phyloP scores from a whole-genome alignment of 306 rosid genomes.

The Alnus rubra region DNA sequence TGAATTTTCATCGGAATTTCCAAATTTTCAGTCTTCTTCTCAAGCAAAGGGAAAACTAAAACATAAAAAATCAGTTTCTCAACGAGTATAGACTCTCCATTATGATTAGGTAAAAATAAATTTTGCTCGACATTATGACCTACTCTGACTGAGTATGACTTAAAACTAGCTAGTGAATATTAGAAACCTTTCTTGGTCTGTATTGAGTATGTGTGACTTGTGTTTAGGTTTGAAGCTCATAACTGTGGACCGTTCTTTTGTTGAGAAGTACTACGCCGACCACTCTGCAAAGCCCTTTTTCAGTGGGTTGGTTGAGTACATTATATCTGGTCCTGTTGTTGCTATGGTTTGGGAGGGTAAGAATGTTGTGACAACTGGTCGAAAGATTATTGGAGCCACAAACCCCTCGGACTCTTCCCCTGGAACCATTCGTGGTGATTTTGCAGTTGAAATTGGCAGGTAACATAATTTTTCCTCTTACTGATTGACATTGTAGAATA shows the following conservation, averaged over 20 bases:
- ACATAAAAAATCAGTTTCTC: neutral
- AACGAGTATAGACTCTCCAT: neutral
- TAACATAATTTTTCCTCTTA: conserved; percentile 5
- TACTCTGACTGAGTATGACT: neutral
- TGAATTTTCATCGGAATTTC: neutral
- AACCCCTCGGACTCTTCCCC: conserved; percentile 90
- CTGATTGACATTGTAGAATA: neutral
- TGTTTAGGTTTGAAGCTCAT: conserved; percentile 74
- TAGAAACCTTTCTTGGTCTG: neutral
- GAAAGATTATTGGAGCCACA: conserved; percentile 93
- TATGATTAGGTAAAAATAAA: neutral
- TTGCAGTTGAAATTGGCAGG: conserved; percentile 92
- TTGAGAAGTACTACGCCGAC: conserved; percentile 86
- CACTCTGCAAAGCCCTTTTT: conserved; percentile 93
- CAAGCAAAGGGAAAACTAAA: neutral
- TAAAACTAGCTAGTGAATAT: neutral
- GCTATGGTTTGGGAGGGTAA: conserved; percentile 99
- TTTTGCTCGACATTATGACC: too few relatives aligned
- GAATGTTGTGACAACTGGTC: conserved; percentile 69
- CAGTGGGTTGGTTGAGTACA: conserved; percentile 80
- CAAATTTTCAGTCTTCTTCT: neutral
- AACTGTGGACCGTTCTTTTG: conserved; percentile 77
- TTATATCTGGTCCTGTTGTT: conserved; percentile 86
- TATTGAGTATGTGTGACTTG: neutral
- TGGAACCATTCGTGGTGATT: conserved; percentile 94